Conservation (phyloP, 176 grass and related monocot genomes). For the Thinopyrum elongatum region DNA sequence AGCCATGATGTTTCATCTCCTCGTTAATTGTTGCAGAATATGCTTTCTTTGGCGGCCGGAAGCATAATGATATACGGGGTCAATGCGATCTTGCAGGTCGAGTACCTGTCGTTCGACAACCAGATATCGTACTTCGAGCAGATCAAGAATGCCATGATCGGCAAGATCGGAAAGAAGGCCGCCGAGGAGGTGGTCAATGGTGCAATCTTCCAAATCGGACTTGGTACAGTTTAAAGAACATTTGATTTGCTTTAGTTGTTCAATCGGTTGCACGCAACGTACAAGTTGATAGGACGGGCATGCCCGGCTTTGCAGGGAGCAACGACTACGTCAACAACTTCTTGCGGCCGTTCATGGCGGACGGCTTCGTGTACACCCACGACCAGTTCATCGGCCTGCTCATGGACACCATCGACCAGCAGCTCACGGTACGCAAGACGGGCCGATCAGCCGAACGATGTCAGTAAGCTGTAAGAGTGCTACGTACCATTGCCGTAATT, state of each 20-base stretch:
- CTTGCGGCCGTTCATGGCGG: slow-evolving; percentile 87
- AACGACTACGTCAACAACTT: slow-evolving; percentile 99
- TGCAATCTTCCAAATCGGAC: slow-evolving; percentile 71
- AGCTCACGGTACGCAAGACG: slow-evolving; percentile 58
- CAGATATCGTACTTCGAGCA: slow-evolving; percentile 75
- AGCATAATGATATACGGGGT: neutral
- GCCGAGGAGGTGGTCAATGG: slow-evolving; percentile 61
- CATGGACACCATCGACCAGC: slow-evolving; percentile 52
- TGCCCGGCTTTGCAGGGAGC: slow-evolving; percentile 55
- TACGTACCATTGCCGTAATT: neutral
- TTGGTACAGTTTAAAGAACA: slow-evolving; percentile 41
- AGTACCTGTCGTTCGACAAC: slow-evolving; percentile 92
- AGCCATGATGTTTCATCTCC: neutral
- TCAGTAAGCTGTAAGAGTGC: neutral
- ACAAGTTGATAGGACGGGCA: neutral
- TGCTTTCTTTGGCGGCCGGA: neutral
- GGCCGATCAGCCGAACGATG: neutral
- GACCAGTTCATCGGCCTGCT: slow-evolving; percentile 77
- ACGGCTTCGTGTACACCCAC: slow-evolving; percentile 78
- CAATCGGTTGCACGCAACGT: neutral
- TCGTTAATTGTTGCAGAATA: neutral
- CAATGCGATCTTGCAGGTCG: slow-evolving; percentile 40
- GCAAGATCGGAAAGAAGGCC: slow-evolving; percentile 66
- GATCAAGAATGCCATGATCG: slow-evolving; percentile 55
- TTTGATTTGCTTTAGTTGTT: neutral